These are phyloP conservation scores for Crucibulum laeve DNA, from an alignment of 768 basidiomycete species.

Conservation along the genomic window DNA sequence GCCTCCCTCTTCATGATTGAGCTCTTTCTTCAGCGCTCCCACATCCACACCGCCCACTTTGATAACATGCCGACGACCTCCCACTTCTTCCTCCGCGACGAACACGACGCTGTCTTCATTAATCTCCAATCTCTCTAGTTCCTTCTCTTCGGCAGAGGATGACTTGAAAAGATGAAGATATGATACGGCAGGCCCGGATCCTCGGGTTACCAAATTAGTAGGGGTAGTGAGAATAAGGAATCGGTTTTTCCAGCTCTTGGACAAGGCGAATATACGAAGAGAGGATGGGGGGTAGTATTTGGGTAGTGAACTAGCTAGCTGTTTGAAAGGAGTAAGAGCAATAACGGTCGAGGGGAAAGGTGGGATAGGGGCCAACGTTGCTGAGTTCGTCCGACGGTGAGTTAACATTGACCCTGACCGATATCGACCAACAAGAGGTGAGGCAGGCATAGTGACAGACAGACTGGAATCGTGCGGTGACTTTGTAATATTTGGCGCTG, in stretches of 20 bases:
- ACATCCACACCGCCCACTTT: constrained; percentile 66
- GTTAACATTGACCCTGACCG: constrained; percentile 34
- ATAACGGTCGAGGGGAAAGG: constrained; percentile 58
- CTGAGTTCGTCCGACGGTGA: constrained; percentile 34
- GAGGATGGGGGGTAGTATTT: constrained; percentile 69
- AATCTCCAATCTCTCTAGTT: constrained; percentile 72
- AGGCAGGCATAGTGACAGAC: constrained; percentile 22
- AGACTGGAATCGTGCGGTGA: constrained; percentile 29
- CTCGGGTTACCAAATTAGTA: constrained; percentile 28
- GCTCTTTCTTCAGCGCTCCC: constrained; percentile 40
- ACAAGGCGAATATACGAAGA: constrained; percentile 66
- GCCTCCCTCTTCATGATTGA: constrained; percentile 42
- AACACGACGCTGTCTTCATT: constrained; percentile 75
- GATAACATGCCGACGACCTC: constrained; percentile 48
- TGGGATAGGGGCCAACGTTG: constrained; percentile 37
- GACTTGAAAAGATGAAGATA: constrained; percentile 77
- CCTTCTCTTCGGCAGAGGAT: constrained; percentile 51
- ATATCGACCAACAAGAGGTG: constrained; percentile 20
- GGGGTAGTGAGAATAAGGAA: constrained; percentile 57
- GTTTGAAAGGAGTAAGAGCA: constrained; percentile 46
- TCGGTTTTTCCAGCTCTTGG: constrained; percentile 69
- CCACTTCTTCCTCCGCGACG: constrained; percentile 57
- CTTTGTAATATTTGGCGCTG: constrained; percentile 14
- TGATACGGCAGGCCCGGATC: constrained; percentile 36
- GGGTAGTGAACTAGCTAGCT: constrained; percentile 50